Percentiles rank a stretch among this genome's conserved stretches.
Conservation (phyloP, 345 rosid species). For the Theobroma cacao region DNA sequence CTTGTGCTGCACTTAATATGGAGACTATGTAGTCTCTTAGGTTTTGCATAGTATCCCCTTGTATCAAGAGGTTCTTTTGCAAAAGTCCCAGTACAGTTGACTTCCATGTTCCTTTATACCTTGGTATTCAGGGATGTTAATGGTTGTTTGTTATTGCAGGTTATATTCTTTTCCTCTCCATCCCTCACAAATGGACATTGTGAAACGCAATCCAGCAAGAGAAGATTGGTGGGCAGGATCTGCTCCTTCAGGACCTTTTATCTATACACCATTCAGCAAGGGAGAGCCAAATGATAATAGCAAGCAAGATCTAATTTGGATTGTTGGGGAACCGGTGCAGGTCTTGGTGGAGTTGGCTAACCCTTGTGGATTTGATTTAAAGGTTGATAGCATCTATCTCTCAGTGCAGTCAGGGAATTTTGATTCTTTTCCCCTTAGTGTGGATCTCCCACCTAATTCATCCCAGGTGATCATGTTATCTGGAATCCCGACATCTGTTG, state of each 20-base stretch:
- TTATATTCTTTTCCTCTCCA: conserved; percentile 84
- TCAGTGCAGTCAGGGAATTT: conserved; percentile 84
- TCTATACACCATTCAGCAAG: conserved; percentile 97
- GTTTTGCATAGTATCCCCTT: not conserved
- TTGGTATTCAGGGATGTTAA: not conserved
- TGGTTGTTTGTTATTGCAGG: conserved; percentile 37
- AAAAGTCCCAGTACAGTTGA: not conserved
- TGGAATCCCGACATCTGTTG: conserved; percentile 89
- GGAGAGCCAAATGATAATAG: conserved; percentile 69
- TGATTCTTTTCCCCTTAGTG: conserved; percentile 90
- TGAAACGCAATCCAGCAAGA: conserved; percentile 79
- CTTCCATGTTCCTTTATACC: conserved; percentile 1
- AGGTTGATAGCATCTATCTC: conserved; percentile 92
- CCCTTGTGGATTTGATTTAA: conserved; percentile 92
- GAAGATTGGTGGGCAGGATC: conserved; percentile 99
- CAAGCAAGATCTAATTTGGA: conserved; percentile 89
- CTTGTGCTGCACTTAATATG: not conserved
- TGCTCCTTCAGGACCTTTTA: conserved; percentile 98
- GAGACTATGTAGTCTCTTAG: not conserved
- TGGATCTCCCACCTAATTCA: conserved; percentile 88
- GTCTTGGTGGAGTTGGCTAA: conserved; percentile 98
- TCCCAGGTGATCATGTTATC: conserved; percentile 94
- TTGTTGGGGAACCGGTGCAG: conserved; percentile 97
- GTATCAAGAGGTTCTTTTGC: not conserved
- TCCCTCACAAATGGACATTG: conserved; percentile 76